phyloP scores from a whole-genome alignment of 176 grass and related monocot genomes.

The Ensete ventricosum region DNA sequence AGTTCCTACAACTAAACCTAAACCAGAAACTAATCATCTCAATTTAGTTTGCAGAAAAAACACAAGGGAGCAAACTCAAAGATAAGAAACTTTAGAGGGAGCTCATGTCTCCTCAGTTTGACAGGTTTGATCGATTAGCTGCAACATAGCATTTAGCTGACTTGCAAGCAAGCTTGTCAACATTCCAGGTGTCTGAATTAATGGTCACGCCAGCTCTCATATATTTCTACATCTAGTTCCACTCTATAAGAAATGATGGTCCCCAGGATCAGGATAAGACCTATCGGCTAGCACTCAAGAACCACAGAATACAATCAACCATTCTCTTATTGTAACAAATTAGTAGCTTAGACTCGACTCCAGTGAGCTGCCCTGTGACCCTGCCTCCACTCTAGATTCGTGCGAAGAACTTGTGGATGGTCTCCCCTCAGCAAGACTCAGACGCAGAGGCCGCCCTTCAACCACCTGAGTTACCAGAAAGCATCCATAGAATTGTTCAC shows the following conservation, averaged over 20 bases:
- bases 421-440: slow-evolving; percentile 45
- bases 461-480: slow-evolving; percentile 40
- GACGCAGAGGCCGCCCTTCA: slow-evolving; percentile 69
- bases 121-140: neutral
- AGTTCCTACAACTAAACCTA: neutral
- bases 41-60: neutral
- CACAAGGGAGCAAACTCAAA: neutral
- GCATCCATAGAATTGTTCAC: neutral
- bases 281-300: too few species aligned
- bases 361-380: slow-evolving; percentile 22
- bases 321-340: neutral
- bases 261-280: neutral
- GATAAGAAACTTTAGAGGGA: neutral
- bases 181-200: neutral
- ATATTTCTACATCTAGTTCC: neutral
- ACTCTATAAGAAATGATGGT: neutral
- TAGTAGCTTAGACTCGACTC: slow-evolving; percentile 30
- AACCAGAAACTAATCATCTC: neutral
- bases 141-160: neutral
- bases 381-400: neutral
- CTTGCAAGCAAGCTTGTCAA: neutral
- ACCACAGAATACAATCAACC: too few species aligned
- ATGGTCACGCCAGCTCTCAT: neutral
- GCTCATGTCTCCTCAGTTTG: neutral
- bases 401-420: slow-evolving; percentile 31